Conservation (phyloP, 495 filamentous ascomycete genomes). For the Penicillium steckii region DNA sequence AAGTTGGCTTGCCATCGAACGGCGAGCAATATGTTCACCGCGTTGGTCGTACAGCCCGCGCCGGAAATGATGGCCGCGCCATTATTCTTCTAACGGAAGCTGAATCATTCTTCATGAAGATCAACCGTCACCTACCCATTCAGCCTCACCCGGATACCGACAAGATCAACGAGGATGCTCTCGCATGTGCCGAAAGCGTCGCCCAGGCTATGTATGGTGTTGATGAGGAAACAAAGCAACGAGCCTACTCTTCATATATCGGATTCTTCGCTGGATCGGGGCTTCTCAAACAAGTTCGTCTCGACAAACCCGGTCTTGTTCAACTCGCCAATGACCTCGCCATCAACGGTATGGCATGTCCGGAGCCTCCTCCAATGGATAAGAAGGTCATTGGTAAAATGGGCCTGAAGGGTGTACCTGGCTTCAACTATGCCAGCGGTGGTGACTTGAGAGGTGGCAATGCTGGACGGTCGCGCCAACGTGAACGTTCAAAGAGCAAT, state of each 20-base stretch:
- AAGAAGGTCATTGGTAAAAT: constrained; percentile 49
- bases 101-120: constrained; percentile 59
- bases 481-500: constrained; percentile 14
- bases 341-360: constrained; percentile 43
- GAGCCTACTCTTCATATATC: constrained; percentile 57
- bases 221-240: constrained; percentile 49
- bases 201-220: constrained; percentile 36
- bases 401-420: constrained; percentile 49
- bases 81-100: constrained; percentile 59
- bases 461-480: not conserved
- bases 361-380: constrained; percentile 45
- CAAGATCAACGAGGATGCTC: constrained; percentile 29
- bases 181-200: constrained; percentile 20
- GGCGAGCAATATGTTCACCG: constrained; percentile 87
- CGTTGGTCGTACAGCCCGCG: constrained; percentile 69
- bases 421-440: constrained; percentile 37
- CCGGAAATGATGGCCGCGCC: constrained; percentile 66
- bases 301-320: constrained; percentile 42
- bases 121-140: constrained; percentile 55
- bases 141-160: constrained; percentile 47
- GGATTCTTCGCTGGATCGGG: constrained; percentile 47
- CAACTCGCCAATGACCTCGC: constrained; percentile 45
- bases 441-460: constrained; percentile 14
- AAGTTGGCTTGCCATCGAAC: constrained; percentile 69
- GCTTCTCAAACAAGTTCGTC: constrained; percentile 36